phyloP scores from a whole-genome alignment of 768 basidiomycete species.

The Lactarius deliciosus region DNA sequence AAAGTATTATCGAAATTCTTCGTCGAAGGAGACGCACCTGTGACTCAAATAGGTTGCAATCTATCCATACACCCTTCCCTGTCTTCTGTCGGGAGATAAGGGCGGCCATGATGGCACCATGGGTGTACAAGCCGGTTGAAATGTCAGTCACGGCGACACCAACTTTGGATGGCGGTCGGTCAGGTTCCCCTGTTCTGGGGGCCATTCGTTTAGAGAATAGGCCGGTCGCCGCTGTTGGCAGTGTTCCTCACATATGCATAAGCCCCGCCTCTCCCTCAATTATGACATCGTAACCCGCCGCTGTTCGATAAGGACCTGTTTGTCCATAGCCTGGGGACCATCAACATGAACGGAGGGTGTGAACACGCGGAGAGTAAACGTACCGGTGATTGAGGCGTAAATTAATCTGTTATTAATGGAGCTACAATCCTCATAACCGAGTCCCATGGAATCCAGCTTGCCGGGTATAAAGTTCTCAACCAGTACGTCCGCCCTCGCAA shows the following conservation, averaged over 20 bases:
- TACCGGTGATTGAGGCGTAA: conserved; percentile 88
- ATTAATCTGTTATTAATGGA: conserved; percentile 78
- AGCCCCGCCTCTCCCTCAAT: conserved; percentile 74
- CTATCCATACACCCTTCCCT: conserved; percentile 86
- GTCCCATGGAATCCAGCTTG: conserved; percentile 79
- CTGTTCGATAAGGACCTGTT: conserved; percentile 81
- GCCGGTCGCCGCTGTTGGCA: conserved; percentile 23
- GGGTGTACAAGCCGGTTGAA: conserved; percentile 84
- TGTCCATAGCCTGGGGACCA: conserved; percentile 70
- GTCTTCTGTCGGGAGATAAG: conserved; percentile 80
- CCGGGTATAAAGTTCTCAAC: conserved; percentile 89
- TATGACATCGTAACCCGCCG: conserved; percentile 84
- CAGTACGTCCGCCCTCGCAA: conserved; percentile 75
- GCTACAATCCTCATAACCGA: conserved; percentile 81
- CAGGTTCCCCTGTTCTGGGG: conserved; percentile 80
- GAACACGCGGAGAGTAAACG: conserved; percentile 21
- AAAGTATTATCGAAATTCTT: not conserved
- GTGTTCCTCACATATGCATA: conserved; percentile 78
- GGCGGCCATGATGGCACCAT: conserved; percentile 91
- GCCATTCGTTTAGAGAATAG: conserved; percentile 23
- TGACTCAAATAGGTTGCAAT: conserved; percentile 89
- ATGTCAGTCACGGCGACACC: conserved; percentile 93
- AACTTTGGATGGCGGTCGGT: conserved; percentile 88
- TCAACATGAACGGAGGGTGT: not conserved
- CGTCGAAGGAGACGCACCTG: conserved; percentile 52